Conservation (phyloP, 495 filamentous ascomycete species). For the Cryomyces minteri region DNA sequence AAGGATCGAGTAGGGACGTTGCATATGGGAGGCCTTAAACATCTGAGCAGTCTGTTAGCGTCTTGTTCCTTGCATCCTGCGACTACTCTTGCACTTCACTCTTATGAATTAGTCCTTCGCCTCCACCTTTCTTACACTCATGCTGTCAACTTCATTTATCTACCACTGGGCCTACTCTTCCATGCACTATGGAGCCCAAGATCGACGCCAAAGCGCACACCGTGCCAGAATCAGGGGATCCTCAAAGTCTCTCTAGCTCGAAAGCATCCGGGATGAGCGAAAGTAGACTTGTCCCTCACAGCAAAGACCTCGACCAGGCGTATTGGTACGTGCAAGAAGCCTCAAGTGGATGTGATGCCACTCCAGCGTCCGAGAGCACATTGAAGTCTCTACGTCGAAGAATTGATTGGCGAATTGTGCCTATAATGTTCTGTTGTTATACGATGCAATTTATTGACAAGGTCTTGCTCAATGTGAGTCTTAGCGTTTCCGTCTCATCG, state of each 20-base stretch:
- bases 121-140: too few species aligned
- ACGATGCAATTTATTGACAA: slow-evolving; percentile 13
- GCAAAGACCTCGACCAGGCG: neutral
- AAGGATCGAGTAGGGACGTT: too few species aligned
- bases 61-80: too few species aligned
- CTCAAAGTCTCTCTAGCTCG: neutral
- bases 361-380: neutral
- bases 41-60: too few species aligned
- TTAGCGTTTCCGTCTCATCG: neutral
- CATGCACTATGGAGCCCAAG: too few species aligned
- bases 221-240: too few species aligned
- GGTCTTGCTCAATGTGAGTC: slow-evolving; percentile 4
- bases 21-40: too few species aligned
- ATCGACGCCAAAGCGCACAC: too few species aligned
- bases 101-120: too few species aligned
- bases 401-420: slow-evolving; percentile 13
- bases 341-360: neutral
- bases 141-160: too few species aligned
- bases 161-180: too few species aligned
- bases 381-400: slow-evolving; percentile 5
- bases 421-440: slow-evolving; percentile 14
- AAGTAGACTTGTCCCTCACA: neutral
- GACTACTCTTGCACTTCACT: too few species aligned
- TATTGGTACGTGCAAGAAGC: neutral
- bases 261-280: neutral